Evolutionary conservation across 257 asterid species (phyloP), one percentile per base, ranked within the genome.

Genomic region (Ajuga chamaepitys): DNA sequence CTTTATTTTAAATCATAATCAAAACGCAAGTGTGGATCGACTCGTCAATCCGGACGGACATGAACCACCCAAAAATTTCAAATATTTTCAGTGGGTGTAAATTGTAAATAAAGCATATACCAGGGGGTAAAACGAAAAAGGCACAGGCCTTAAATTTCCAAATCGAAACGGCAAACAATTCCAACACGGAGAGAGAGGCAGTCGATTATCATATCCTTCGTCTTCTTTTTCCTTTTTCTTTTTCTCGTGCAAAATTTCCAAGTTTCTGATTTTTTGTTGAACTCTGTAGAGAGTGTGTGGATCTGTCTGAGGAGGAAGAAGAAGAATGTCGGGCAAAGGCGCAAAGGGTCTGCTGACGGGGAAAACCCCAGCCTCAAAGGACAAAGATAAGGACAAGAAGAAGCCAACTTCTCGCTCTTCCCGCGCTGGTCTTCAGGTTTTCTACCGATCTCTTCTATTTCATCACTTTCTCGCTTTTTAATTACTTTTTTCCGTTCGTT

Each of bases 321-420:
- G 69, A 9, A 53, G 58, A 59, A 77, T 72, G 77, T 72, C 77
- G 50, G 86, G 86, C 13, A 81, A 81, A 65, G 86, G 86, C 28
- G 83, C 86, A 0, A 81, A 77, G 71, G 86, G 86, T 2, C 44
- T 77, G 75, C 30, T 77, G 71, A 74, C 81, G 54, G 82, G 82
- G 53, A 80, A 80, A 35, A 71, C 85, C 24, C 79, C 83, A 13
- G 77, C 86, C 4, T 74, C 81, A 0, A 81, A 77, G 80, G 85
- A 80, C 70, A 80, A 80, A 46, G 85, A 80, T 42, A 77, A 80
- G 76, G 85, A 72, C 71, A 81, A 81, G 79, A 81, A 77, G 78
- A 81, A 81, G 11, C 76, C 86, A 25, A 58, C 13, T 18, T 81
- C 86, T 25, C 83, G 86, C 62, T 81, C 86, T 56, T 73, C 80